phyloP scores from a whole-genome alignment of 1,139 yeast species.

The Arxiozyma slooffiae region DNA sequence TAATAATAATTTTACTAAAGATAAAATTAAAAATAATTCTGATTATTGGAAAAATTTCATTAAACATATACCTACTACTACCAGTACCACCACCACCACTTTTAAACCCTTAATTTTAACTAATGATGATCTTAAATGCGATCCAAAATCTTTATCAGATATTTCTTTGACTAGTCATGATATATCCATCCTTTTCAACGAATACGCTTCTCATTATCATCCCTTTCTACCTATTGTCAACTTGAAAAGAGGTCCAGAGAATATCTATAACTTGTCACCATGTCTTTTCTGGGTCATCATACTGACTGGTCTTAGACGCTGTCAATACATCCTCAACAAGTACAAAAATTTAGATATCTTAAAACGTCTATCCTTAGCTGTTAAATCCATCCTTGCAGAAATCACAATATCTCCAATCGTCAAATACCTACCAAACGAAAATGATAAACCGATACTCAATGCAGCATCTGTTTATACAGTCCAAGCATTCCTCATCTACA shows the following conservation, averaged over 20 bases:
- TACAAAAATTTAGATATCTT: conserved; percentile 11
- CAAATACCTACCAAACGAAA: conserved; percentile 63
- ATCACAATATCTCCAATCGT: conserved; percentile 86
- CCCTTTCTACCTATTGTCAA: conserved; percentile 84
- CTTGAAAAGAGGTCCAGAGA: conserved; percentile 68
- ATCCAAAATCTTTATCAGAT: conserved; percentile 59
- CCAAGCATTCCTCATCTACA: conserved; percentile 78
- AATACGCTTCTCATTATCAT: conserved; percentile 68
- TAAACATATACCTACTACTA: too few relatives aligned
- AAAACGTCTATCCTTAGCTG: conserved; percentile 53
- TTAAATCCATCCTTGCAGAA: conserved; percentile 72
- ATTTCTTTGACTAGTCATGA: conserved; percentile 51
- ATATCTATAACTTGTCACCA: conserved; percentile 69
- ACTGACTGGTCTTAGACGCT: conserved; percentile 62
- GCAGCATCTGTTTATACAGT: conserved; percentile 92
- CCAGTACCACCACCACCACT: background rate
- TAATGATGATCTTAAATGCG: conserved; percentile 40
- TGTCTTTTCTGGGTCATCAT: conserved; percentile 90
- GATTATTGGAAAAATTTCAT: background rate
- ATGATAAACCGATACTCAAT: conserved; percentile 70
- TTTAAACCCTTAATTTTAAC: conserved; percentile 24
- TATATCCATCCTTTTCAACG: conserved; percentile 56
- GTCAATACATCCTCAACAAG: background rate
- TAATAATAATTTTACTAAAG: conserved; percentile 27
- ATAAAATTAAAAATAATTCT: conserved; percentile 15